phyloP scores from a whole-genome alignment of 768 basidiomycete genomes.

The Panaeolus papilionaceus region DNA sequence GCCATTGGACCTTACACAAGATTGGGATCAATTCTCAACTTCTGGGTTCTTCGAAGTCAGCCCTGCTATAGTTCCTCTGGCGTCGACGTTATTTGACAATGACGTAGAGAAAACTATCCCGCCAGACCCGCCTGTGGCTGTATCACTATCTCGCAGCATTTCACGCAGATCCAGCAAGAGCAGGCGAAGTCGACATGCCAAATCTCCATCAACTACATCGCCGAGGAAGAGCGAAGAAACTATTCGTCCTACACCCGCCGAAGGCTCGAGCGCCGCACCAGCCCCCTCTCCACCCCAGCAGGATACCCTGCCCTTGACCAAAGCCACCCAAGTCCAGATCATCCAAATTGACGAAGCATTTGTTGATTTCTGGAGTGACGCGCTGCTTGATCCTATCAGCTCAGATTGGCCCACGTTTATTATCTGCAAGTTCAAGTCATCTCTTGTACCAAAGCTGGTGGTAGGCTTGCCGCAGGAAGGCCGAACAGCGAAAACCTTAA shows the following conservation, averaged over 20 bases:
- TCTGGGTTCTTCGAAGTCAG: conserved; percentile 62
- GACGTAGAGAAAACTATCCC: conserved; percentile 56
- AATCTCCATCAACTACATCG: conserved; percentile 19
- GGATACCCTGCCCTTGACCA: neutral
- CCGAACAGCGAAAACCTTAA: conserved; percentile 43
- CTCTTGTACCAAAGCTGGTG: conserved; percentile 30
- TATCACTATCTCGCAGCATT: conserved; percentile 8
- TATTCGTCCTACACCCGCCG: conserved; percentile 13
- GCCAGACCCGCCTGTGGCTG: conserved; percentile 19
- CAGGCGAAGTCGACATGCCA: conserved; percentile 10
- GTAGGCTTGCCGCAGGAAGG: conserved; percentile 35
- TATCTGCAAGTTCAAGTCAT: conserved; percentile 67
- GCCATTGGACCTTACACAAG: conserved; percentile 35
- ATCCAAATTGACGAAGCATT: conserved; percentile 82
- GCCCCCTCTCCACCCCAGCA: neutral
- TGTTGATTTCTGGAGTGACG: conserved; percentile 83
- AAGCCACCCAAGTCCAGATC: conserved; percentile 35
- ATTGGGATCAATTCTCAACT: conserved; percentile 75
- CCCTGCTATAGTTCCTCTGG: conserved; percentile 49
- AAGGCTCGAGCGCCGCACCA: neutral
- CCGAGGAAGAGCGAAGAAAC: conserved; percentile 34
- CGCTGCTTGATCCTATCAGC: conserved; percentile 71
- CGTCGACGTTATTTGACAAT: conserved; percentile 61
- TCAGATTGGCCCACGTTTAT: conserved; percentile 72
- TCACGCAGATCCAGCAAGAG: conserved; percentile 34